Percentiles rank a stretch among this genome's conserved stretches.
Conservation (phyloP, 768 basidiomycete species). For the Sistotremastrum niveocremeum region DNA sequence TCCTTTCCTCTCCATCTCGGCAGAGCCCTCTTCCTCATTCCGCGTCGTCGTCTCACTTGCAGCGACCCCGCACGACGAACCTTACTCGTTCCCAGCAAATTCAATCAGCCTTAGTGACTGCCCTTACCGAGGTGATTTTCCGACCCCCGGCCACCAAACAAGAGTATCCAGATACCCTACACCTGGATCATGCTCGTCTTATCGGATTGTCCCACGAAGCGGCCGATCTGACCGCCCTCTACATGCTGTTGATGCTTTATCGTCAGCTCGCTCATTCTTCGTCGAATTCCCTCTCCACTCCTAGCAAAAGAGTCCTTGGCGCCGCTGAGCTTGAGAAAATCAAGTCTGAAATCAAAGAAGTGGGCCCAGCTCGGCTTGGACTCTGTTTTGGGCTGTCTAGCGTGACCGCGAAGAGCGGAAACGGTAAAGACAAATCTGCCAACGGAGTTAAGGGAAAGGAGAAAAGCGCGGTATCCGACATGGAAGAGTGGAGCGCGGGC, state of each 20-base stretch:
- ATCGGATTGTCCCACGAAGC: conserved; percentile 55
- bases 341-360: conserved; percentile 66
- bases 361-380: conserved; percentile 47
- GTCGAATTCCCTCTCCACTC: conserved; percentile 17
- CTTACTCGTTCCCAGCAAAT: conserved; percentile 17
- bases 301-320: conserved; percentile 23
- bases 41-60: conserved; percentile 22
- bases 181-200: conserved; percentile 66
- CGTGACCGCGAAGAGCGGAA: conserved; percentile 13
- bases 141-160: conserved; percentile 20
- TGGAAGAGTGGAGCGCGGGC: conserved; percentile 37
- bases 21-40: conserved; percentile 5
- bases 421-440: conserved; percentile 20
- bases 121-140: conserved; percentile 54
- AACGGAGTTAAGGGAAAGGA: too few relatives aligned
- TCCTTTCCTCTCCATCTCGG: conserved; percentile 21
- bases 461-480: background rate
- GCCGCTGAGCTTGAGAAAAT: conserved; percentile 43
- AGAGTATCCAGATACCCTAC: conserved; percentile 62
- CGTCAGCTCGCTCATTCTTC: conserved; percentile 55
- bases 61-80: conserved; percentile 16
- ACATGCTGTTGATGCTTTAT: conserved; percentile 72
- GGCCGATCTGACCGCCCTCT: conserved; percentile 57
- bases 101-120: conserved; percentile 17
- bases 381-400: conserved; percentile 32